These are phyloP conservation scores for Candida maltosa DNA, from an alignment of 805 yeast species.

Conservation along the genomic window DNA sequence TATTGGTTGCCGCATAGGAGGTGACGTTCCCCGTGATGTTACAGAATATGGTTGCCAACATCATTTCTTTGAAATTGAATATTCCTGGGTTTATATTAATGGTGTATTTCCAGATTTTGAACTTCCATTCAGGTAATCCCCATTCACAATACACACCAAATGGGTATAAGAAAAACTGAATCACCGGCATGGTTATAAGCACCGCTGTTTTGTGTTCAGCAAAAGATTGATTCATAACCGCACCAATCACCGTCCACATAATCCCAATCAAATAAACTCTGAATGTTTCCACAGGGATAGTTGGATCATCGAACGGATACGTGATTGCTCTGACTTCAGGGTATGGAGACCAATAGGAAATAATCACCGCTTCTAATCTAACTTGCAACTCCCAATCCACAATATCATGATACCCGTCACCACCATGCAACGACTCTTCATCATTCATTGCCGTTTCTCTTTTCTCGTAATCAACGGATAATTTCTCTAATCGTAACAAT, in stretches of 20 bases:
- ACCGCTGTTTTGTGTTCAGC: slow-evolving; percentile 40
- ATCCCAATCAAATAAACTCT: slow-evolving; percentile 38
- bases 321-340: slow-evolving; percentile 39
- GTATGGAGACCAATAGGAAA: slow-evolving; percentile 39
- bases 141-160: slow-evolving; percentile 40
- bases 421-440: too few species aligned
- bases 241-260: slow-evolving; percentile 40
- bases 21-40: slow-evolving; percentile 41
- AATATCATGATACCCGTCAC: too few species aligned
- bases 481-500: too few species aligned
- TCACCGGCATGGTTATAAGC: slow-evolving; percentile 30
- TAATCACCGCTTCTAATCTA: slow-evolving; percentile 34
- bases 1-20: slow-evolving; percentile 40
- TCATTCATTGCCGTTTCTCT: too few species aligned
- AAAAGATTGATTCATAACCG: slow-evolving; percentile 39
- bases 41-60: slow-evolving; percentile 42
- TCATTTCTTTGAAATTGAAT: slow-evolving; percentile 45
- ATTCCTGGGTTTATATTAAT: slow-evolving; percentile 38
- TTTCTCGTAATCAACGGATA: too few species aligned
- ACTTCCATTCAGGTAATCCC: slow-evolving; percentile 21
- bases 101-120: slow-evolving; percentile 19
- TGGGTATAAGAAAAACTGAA: slow-evolving; percentile 38
- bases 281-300: slow-evolving; percentile 30
- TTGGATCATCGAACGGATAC: slow-evolving; percentile 36
- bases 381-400: slow-evolving; percentile 34